Evolutionary conservation across 169 alveolate genomes (phyloP).

Genomic region (Eimeria praecox): DNA sequence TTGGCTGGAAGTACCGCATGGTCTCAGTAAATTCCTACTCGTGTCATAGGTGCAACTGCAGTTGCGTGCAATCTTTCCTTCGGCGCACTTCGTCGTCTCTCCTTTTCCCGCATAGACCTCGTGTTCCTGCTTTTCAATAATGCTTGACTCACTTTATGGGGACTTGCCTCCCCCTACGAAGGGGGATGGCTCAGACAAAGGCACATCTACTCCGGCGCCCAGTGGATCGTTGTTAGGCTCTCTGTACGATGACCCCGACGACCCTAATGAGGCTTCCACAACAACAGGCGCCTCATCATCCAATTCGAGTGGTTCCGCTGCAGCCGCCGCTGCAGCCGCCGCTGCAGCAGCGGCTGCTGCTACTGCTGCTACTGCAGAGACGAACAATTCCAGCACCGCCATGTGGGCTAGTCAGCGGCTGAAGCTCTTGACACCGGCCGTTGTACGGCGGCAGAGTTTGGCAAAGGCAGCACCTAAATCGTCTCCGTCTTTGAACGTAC

Average conservation of each 20-base stretch:
- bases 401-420: constrained; percentile 82
- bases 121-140: neutral
- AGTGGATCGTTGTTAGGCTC: constrained; percentile 79
- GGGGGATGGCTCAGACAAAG: constrained; percentile 68
- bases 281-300: constrained; percentile 48
- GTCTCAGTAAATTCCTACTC: neutral
- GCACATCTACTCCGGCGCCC: constrained; percentile 61
- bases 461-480: constrained; percentile 72
- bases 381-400: neutral
- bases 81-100: neutral
- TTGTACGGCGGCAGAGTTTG: constrained; percentile 75
- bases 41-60: neutral
- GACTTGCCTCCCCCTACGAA: constrained; percentile 88
- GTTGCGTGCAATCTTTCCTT: neutral
- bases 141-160: constrained; percentile 88
- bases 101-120: neutral
- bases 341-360: constrained; percentile 71
- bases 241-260: constrained; percentile 81
- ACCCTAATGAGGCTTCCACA: constrained; percentile 49
- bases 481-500: constrained; percentile 45
- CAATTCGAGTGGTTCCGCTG: constrained; percentile 23
- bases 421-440: constrained; percentile 81
- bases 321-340: constrained; percentile 42
- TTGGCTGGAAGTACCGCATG: constrained; percentile 2
- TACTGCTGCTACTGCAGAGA: constrained; percentile 40